Evolutionary conservation across 73 alveolate species (phyloP).

Genomic region (Uronychia binucleata): DNA sequence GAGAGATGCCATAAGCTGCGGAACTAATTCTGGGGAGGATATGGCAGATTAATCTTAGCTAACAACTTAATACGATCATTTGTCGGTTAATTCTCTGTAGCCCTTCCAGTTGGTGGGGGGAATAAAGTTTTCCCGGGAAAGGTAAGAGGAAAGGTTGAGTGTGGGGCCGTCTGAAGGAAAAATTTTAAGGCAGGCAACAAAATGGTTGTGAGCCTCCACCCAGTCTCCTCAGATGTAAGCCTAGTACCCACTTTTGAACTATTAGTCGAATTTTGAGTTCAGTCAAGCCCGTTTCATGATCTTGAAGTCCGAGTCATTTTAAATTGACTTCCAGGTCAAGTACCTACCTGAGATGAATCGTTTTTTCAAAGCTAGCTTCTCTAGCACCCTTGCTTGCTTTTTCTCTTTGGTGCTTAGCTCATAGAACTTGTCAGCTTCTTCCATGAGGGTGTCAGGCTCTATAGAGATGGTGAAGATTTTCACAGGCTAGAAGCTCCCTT

Average conservation of each 20-base stretch:
- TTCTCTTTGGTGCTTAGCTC: constrained; percentile 4
- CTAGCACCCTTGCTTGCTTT: constrained; percentile 16
- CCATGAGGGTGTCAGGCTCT: constrained; percentile 54
- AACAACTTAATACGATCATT: neutral
- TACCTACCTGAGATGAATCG: constrained; percentile 3
- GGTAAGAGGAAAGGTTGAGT: constrained; percentile 6
- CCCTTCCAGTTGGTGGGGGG: constrained; percentile 40
- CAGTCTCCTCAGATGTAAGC: constrained; percentile 49
- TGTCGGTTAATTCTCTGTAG: constrained; percentile 45
- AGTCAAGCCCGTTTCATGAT: constrained; percentile 19
- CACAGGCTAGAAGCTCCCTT: constrained; percentile 85
- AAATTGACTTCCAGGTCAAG: constrained; percentile 19
- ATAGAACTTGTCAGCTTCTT: constrained; percentile 16
- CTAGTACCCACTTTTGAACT: constrained; percentile 28
- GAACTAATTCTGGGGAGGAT: too few species aligned
- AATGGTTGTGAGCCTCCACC: constrained; percentile 43
- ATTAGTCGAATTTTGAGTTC: constrained; percentile 2
- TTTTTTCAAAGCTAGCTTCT: constrained; percentile 6
- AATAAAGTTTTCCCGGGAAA: constrained; percentile 9
- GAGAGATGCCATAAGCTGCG: too few species aligned
- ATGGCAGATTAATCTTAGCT: too few species aligned
- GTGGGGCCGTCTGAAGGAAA: constrained; percentile 48
- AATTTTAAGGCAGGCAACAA: constrained; percentile 20
- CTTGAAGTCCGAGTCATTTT: constrained; percentile 26
- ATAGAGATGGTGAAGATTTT: constrained; percentile 82